Percentiles rank a stretch among this genome's conserved stretches.
Conservation (phyloP, 176 grass and related monocot species). For the Carex scoparia region DNA sequence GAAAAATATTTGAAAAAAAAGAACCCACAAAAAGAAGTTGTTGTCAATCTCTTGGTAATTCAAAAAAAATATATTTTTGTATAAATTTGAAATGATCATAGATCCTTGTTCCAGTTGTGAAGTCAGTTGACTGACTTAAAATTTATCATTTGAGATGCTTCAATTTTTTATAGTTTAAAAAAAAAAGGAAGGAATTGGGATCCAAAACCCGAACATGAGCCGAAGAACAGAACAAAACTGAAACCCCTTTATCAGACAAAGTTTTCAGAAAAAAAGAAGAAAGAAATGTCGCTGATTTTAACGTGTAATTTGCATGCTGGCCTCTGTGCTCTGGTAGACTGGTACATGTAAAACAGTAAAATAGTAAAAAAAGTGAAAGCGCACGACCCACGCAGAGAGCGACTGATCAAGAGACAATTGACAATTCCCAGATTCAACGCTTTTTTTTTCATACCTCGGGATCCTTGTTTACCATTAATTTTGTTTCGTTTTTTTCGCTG, state of each 20-base stretch:
- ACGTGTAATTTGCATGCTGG: not conserved
- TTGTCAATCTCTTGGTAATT: no score
- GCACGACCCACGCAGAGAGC: slow-evolving; percentile 6
- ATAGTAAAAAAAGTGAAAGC: slow-evolving; percentile 14
- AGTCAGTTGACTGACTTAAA: no score
- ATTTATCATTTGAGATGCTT: no score
- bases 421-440: slow-evolving; percentile 15
- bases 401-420: slow-evolving; percentile 22
- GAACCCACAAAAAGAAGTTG: no score
- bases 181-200: not conserved
- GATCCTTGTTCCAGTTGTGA: no score
- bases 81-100: no score
- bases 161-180: no score
- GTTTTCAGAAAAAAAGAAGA: slow-evolving; percentile 6
- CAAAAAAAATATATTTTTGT: no score
- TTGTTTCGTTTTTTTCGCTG: not conserved
- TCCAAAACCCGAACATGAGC: not conserved
- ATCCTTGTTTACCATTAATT: slow-evolving; percentile 2
- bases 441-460: slow-evolving; percentile 8
- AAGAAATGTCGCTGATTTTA: not conserved
- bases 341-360: slow-evolving; percentile 21
- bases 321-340: not conserved
- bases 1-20: no score
- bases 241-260: slow-evolving; percentile 1
- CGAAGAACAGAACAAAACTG: not conserved